A percentile compares a stretch with the other conserved stretches of the same genome.
phyloP scores from a whole-genome alignment of 768 basidiomycete species.

The Daedaleopsis nitida region DNA sequence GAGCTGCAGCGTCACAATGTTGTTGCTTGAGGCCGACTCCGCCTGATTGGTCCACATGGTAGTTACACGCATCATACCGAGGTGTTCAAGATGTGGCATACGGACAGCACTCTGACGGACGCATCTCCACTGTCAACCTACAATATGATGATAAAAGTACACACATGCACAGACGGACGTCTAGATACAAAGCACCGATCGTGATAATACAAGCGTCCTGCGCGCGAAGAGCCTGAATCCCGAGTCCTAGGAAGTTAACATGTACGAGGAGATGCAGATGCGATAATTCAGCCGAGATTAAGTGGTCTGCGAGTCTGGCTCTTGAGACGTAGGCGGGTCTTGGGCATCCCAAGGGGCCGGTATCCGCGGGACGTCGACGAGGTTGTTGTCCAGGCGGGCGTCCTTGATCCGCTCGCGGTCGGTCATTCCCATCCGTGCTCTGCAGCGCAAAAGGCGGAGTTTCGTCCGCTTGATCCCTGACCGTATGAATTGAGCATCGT shows the following conservation, averaged over 20 bases:
- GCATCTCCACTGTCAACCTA: not conserved
- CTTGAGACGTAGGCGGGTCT: not conserved
- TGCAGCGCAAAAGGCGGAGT: constrained; percentile 77
- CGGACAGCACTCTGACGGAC: no score
- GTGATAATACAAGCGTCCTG: not conserved
- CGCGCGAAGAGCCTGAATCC: not conserved
- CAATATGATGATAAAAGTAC: not conserved
- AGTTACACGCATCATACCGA: no score
- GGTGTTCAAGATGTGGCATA: no score
- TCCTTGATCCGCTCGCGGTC: constrained; percentile 73
- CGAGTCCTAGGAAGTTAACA: not conserved
- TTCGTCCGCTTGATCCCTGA: constrained; percentile 86
- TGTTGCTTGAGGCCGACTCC: no score
- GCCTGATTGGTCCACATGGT: no score
- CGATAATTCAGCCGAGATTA: not conserved
- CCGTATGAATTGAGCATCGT: not conserved
- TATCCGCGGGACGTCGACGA: constrained; percentile 68
- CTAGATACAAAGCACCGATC: not conserved
- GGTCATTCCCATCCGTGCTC: constrained; percentile 75
- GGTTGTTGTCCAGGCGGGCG: constrained; percentile 77
- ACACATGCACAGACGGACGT: not conserved
- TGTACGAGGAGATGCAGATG: not conserved
- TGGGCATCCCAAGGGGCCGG: constrained; percentile 57
- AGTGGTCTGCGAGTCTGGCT: not conserved
- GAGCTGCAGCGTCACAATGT: no score